Evolutionary conservation across 306 rosid species (phyloP).

Genomic region (Vigna angularis): DNA sequence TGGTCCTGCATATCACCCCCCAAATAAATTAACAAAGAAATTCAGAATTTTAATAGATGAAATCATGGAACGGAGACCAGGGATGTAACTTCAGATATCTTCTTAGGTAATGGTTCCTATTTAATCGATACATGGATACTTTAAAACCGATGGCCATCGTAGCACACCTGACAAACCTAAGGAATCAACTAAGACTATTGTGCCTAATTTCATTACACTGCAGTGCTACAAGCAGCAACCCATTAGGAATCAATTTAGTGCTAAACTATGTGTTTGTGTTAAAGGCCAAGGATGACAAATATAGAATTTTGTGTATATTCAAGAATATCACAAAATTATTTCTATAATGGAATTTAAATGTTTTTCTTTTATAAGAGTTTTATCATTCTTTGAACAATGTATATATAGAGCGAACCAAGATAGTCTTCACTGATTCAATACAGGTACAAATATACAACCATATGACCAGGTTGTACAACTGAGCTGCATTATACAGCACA

Average conservation of each 20-base stretch:
- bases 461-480: background rate
- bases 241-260: conserved; percentile 2
- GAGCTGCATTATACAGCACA: background rate
- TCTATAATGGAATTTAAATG: background rate
- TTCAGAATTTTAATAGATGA: conserved; percentile 31
- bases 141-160: background rate
- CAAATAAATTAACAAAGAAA: background rate
- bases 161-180: background rate
- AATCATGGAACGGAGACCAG: background rate
- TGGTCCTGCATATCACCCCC: conserved; percentile 65
- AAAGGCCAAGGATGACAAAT: conserved; percentile 20
- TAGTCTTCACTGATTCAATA: background rate
- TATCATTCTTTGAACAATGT: conserved; percentile 8
- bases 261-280: background rate
- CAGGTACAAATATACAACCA: background rate
- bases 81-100: conserved; percentile 11
- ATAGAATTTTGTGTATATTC: conserved; percentile 24
- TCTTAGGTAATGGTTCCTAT: background rate
- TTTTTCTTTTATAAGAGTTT: conserved; percentile 18
- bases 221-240: background rate
- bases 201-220: background rate
- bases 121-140: background rate
- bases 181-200: background rate
- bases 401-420: background rate
- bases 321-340: conserved; percentile 5